Base-by-base conservation (phyloP, 169 alveolate genomes). In the Neospora caninum region DNA sequence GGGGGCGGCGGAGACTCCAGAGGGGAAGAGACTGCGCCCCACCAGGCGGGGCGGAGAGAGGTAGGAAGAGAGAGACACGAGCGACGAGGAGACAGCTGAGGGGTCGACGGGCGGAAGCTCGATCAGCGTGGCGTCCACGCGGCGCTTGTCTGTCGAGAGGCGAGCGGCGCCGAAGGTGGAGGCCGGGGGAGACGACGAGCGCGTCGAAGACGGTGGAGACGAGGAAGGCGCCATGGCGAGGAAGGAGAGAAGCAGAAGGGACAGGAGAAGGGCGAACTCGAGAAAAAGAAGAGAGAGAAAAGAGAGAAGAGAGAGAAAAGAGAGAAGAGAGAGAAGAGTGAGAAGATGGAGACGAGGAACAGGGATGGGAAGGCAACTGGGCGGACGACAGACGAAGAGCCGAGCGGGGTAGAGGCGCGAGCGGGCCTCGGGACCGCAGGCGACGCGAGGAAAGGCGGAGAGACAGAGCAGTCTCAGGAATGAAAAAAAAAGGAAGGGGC, bases 81-180 rank as follows among this genome's bases (percentile, higher is more conserved):
- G 73, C 34, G 34, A n/a, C n/a, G n/a, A n/a, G 29, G 86, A 29
- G 27, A 78, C 45, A n/a, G 4, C 58, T 13, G 58, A 49, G 13
- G 58, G 58, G 58, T 78, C 86, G 39, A 78, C n/a, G 29, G 86
- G 86, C 4, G 86, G 86, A 4, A 78, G 86, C 10, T 78, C 86
- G 20, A 78, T 78, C 39, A 13, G 86, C 39, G 86, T 43, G 45
- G 9, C 27, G 86, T 25, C 9, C 22, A 16, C 18, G 41, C 39
- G 22, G 13, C 45, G 73, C 73, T 64, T 64, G 73, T 27, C 73
- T 4, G 73, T 0, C 34, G 73, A 64, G 34, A 64, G 73, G n/a
- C 73, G 73, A 16, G 73, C 4, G 31, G 20, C 25, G n/a, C 73
- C 73, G 73, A 64, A 4, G 7, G n/a, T 27, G n/a, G 73, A 64